Evolutionary conservation across 2,329 filamentous ascomycete genomes (phyloP), one percentile per base, ranked within the genome.

Genomic region (Akanthomyces uredinophilus): DNA sequence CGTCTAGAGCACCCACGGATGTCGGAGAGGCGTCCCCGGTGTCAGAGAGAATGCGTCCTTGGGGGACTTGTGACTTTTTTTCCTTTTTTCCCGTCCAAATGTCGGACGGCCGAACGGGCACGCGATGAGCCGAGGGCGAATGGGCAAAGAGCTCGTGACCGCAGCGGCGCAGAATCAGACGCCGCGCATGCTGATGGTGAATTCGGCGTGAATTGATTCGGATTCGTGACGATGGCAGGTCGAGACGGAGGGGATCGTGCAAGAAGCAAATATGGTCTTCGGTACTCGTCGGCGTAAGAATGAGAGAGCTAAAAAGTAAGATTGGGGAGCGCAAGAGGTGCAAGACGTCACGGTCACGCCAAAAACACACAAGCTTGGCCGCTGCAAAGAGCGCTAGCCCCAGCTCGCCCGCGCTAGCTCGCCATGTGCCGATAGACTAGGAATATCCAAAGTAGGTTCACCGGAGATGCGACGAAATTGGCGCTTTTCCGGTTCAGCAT

Each of bases 281-380:
- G 47, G 13, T 27, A 11, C 47, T 27, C 24, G 18, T 5, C 13
- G 18, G 18, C 27, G 18, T 20, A 52, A 20, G 27, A n/a, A 37
- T 35, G 27, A 14, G 18, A 39, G 37, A 16, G 37, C 3, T 16
- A 16, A 39, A 39, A 39, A 39, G 37, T 5, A 39, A 39, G 43
- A 29, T 24, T 29, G 46, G 27, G 20, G 37, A 50, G 22, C 27
- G 39, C 20, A 35, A 27, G 44, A 32, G n/a, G 29, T 59, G 43
- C 56, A 59, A 59, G 46, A 59, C 56, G 56, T 59, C 56, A 59
- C 46, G 35, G 20, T 7, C 20, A 24, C 16, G 39, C 41, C 52
- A 22, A 37, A 37, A 44, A 35, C 22, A 24, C 54, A 46, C 18
- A 46, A 46, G n/a, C 18, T 27, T 43, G 11, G 20, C 43, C 5